Evolutionary conservation across 345 rosid genomes (phyloP).

Genomic region (Abelmoschus esculentus): DNA sequence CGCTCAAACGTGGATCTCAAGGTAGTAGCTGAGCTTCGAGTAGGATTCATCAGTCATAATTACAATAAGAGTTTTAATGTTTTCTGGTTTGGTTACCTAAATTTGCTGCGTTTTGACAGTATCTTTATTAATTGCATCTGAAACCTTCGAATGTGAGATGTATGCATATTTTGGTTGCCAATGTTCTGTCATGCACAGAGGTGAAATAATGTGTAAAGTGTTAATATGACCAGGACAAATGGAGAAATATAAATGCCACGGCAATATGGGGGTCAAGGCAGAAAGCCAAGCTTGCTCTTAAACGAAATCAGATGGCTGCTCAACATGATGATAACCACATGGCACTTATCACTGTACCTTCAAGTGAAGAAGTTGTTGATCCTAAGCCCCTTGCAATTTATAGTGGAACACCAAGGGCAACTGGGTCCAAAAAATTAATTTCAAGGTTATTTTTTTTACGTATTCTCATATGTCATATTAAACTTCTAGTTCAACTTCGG

Average conservation of each 20-base stretch:
- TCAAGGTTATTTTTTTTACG: conserved; percentile 41
- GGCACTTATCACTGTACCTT: conserved; percentile 28
- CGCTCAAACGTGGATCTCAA: conserved; percentile 99
- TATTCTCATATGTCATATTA: conserved; percentile 8
- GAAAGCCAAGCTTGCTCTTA: conserved; percentile 78
- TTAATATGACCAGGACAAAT: conserved; percentile 64
- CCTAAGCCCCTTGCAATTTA: conserved; percentile 51
- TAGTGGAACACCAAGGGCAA: conserved; percentile 25
- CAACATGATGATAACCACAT: conserved; percentile 42
- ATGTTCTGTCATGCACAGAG: conserved; percentile 1
- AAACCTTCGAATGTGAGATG: neutral
- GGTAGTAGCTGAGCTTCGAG: conserved; percentile 27
- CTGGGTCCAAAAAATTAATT: conserved; percentile 51
- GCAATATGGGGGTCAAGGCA: conserved; percentile 88
- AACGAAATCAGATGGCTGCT: conserved; percentile 36
- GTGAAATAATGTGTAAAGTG: conserved; percentile 13
- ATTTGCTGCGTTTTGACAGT: neutral
- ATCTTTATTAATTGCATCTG: neutral
- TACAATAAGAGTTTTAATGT: neutral
- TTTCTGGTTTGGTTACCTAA: neutral
- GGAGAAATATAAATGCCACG: conserved; percentile 97
- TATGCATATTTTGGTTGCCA: conserved; percentile 6
- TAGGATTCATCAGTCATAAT: neutral
- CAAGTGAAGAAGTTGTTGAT: conserved; percentile 45
- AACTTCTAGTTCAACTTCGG: conserved; percentile 11